Evolutionary conservation across 1,284 basidiomycete genomes (phyloP), one percentile per base, ranked within the genome.

Genomic region (Vanrija sp.): DNA sequence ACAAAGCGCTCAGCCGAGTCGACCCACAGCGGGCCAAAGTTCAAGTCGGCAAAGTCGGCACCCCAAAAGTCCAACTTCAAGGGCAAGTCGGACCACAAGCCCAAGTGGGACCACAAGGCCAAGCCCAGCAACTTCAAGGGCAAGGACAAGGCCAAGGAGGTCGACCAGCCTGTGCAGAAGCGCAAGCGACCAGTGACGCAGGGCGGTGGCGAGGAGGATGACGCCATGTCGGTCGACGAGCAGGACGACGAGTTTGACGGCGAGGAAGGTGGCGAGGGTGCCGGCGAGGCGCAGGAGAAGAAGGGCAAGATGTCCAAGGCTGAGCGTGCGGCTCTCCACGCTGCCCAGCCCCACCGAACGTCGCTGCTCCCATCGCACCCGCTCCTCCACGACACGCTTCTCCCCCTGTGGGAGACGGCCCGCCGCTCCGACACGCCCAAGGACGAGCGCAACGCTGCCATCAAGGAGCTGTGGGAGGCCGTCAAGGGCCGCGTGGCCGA

Each of bases 401-500:
- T 75, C 68, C 80, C 81, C 3, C 77, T 88, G 16, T 94, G 90
- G 91, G 83, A 86, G n/a, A 80, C 83, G 18, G 88, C 87, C 0
- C 82, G 85, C 51, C 82, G 86, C 73, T 86, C 87, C 70, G 84
- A 85, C 52, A 80, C 89, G 47, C 75, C 83, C 1, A 79, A 84
- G 46, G 74, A 81, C n/a, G 86, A 93, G 66, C 83, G 89, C 25
- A 82, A 84, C 62, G 83, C 84, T 61, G 83, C 89, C 47, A 79
- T 93, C 54, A 75, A 79, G 41, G 82, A 83, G 42, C 79, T 94
- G 15, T 88, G 89, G 83, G 75, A 78, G 27, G 80, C 85, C 43
- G 83, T 89, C 23, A 82, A 86, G 22, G 89, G 89, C 8, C 83
- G 85, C 56, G 84, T 92, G 14, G 85, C 84, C 57, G 90, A 91